These are phyloP conservation scores for Hamamelis virginiana DNA, from an alignment of 164 flowering plant species.

Conservation along the genomic window DNA sequence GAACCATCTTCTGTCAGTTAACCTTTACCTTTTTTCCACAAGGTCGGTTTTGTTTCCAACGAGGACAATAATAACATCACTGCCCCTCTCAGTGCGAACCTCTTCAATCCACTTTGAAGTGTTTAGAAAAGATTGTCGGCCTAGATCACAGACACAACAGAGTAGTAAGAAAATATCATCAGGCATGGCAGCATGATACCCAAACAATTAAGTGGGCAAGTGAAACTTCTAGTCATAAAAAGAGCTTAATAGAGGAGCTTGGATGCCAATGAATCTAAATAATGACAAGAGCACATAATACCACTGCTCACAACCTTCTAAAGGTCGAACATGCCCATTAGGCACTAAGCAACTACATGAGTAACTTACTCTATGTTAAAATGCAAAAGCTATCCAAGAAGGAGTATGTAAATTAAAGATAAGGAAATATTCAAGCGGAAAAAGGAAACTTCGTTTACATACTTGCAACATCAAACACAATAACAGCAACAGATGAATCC, in stretches of 20 bases:
- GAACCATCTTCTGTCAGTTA: not conserved
- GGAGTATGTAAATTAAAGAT: not conserved
- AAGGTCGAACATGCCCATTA: no score
- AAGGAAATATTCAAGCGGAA: not conserved
- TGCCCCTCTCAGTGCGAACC: not conserved
- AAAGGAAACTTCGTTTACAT: conserved; percentile 13
- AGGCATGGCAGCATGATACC: not conserved
- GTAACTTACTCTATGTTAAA: no score
- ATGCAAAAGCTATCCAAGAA: not conserved
- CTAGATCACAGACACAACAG: conserved; percentile 22
- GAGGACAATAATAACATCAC: not conserved
- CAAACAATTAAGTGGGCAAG: not conserved
- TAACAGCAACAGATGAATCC: conserved; percentile 75
- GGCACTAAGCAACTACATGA: no score
- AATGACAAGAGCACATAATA: no score
- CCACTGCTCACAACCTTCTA: no score
- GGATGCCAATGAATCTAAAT: no score
- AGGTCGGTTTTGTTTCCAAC: not conserved
- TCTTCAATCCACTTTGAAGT: conserved; percentile 45
- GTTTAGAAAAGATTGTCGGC: conserved; percentile 62
- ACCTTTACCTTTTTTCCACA: not conserved
- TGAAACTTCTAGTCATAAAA: no score
- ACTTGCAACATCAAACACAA: conserved; percentile 76
- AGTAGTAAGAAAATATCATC: not conserved
- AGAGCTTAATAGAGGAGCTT: no score